Evolutionary conservation across 352 stramenopile species (phyloP).

Genomic region (Phytophthora litchii): DNA sequence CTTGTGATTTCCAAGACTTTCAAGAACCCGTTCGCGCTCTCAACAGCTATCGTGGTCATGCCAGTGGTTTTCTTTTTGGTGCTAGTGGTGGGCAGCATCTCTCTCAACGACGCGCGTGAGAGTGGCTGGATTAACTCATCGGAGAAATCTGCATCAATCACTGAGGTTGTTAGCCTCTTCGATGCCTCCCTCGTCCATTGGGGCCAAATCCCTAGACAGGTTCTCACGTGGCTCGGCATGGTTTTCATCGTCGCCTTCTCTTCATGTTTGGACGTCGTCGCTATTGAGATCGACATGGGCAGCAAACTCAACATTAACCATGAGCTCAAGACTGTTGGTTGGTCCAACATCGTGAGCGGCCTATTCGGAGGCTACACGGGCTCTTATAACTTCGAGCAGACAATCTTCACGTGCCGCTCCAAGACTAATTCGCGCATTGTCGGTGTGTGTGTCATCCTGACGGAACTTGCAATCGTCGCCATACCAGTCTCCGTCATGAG

Average conservation of each 20-base stretch:
- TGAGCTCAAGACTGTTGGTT: conserved; percentile 93
- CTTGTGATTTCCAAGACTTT: conserved; percentile 74
- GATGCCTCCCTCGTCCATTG: conserved; percentile 91
- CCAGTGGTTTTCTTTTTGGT: conserved; percentile 90
- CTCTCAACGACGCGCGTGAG: conserved; percentile 88
- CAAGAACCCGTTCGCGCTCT: conserved; percentile 68
- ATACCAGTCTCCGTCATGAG: conserved; percentile 93
- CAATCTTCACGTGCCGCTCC: conserved; percentile 96
- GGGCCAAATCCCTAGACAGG: conserved; percentile 84
- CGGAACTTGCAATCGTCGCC: conserved; percentile 84
- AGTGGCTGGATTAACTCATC: conserved; percentile 87
- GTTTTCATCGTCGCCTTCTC: conserved; percentile 97
- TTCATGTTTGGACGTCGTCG: conserved; percentile 95
- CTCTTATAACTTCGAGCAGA: conserved; percentile 98
- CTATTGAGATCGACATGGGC: conserved; percentile 97
- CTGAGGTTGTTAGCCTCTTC: conserved; percentile 84
- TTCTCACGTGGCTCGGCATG: conserved; percentile 94
- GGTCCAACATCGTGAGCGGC: conserved; percentile 95
- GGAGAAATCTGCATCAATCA: conserved; percentile 53
- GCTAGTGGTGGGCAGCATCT: conserved; percentile 73
- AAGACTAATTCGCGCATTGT: conserved; percentile 90
- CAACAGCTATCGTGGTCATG: conserved; percentile 85
- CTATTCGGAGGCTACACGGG: conserved; percentile 96
- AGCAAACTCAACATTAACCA: conserved; percentile 93
- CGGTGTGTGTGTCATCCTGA: conserved; percentile 86